Percentiles rank a stretch among this genome's conserved stretches.
Evolutionary conservation across 768 basidiomycete species (phyloP).

Genomic region (Chiua virens): DNA sequence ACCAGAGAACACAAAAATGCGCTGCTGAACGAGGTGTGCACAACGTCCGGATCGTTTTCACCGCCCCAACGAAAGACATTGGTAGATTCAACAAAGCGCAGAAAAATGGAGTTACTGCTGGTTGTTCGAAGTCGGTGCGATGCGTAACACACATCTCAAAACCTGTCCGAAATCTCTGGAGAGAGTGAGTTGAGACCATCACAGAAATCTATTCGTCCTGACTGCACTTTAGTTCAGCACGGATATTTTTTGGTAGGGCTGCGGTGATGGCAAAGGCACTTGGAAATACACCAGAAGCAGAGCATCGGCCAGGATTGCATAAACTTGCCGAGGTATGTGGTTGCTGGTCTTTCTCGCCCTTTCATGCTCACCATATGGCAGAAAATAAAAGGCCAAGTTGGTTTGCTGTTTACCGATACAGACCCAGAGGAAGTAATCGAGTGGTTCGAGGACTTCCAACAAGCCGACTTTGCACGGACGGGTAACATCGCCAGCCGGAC

Average conservation of each 20-base stretch:
- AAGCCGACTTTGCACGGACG: constrained; percentile 88
- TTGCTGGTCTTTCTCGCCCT: neutral
- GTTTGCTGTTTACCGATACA: constrained; percentile 88
- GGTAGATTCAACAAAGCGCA: constrained; percentile 74
- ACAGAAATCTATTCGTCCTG: constrained; percentile 2
- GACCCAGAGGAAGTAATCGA: constrained; percentile 88
- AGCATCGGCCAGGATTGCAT: constrained; percentile 75
- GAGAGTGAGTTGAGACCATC: constrained; percentile 58
- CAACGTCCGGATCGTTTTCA: constrained; percentile 1
- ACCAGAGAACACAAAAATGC: constrained; percentile 87
- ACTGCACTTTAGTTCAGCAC: constrained; percentile 50
- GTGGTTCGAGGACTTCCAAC: constrained; percentile 91
- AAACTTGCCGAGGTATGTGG: constrained; percentile 75
- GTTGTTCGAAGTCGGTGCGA: constrained; percentile 92
- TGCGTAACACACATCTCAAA: constrained; percentile 94
- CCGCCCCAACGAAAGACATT: constrained; percentile 26
- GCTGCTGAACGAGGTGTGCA: constrained; percentile 73
- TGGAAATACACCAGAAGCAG: constrained; percentile 83
- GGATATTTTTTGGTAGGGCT: constrained; percentile 85
- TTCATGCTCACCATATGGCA: constrained; percentile 31
- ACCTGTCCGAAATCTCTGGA: constrained; percentile 92
- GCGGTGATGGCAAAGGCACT: constrained; percentile 96
- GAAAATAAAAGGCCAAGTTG: constrained; percentile 95
- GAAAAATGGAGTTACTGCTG: constrained; percentile 96
- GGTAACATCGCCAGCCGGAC: constrained; percentile 79